These are phyloP conservation scores for Boechera stricta DNA, from an alignment of 345 rosid genomes.

Conservation along the genomic window DNA sequence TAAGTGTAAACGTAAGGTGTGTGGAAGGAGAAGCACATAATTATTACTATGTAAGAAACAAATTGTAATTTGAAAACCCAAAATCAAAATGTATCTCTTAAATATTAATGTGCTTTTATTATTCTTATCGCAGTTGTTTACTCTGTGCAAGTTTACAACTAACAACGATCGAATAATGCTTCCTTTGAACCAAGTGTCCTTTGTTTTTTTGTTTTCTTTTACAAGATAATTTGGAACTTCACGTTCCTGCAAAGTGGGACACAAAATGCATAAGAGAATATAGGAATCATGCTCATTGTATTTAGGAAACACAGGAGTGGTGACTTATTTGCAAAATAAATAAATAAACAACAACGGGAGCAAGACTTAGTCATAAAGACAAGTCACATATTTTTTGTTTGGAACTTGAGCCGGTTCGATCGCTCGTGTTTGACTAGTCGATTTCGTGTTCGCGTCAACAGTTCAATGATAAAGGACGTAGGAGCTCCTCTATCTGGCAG, in stretches of 20 bases:
- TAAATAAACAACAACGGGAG: no score
- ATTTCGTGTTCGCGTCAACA: no score
- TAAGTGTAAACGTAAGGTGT: conserved; percentile 34
- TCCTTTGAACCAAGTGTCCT: not conserved
- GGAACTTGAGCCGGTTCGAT: not conserved
- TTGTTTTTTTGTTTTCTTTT: no score
- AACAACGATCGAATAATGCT: not conserved
- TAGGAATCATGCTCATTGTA: no score
- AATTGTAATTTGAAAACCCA: conserved; percentile 21
- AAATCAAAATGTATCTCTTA: conserved; percentile 16
- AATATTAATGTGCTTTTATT: not conserved
- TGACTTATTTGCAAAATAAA: no score
- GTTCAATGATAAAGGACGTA: no score
- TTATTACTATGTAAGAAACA: conserved; percentile 8
- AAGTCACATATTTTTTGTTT: not conserved
- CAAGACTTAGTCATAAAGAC: no score
- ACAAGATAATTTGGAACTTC: no score
- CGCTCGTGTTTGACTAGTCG: not conserved
- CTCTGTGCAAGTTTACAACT: not conserved
- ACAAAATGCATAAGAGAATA: no score
- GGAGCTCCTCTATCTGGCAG: no score
- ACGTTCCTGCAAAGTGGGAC: no score
- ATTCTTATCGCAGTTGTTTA: not conserved
- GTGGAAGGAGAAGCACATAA: conserved; percentile 38
- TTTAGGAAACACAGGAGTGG: no score